These are phyloP conservation scores for Drechslerella coelobrocha DNA, from an alignment of 2,329 filamentous ascomycete genomes.

Conservation along the genomic window DNA sequence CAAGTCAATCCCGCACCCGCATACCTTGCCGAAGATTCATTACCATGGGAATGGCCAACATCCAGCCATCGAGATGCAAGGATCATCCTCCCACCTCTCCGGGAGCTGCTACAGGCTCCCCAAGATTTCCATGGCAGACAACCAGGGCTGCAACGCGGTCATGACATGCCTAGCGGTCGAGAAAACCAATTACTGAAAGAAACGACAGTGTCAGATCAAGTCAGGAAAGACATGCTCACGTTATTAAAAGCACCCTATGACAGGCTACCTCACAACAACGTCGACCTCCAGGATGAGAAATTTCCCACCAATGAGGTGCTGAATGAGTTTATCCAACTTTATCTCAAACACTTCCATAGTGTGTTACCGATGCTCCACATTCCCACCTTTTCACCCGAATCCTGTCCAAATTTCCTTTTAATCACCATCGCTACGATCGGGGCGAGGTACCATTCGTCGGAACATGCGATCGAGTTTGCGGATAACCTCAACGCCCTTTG, in stretches of 20 bases:
- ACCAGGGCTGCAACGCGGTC: constrained; percentile 30
- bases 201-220: constrained; percentile 50
- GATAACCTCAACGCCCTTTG: constrained; percentile 55
- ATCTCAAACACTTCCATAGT: constrained; percentile 56
- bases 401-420: constrained; percentile 53
- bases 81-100: constrained; percentile 54
- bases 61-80: constrained; percentile 52
- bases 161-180: constrained; percentile 30
- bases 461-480: constrained; percentile 54
- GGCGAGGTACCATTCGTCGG: constrained; percentile 54
- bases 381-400: constrained; percentile 53
- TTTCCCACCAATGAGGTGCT: constrained; percentile 55
- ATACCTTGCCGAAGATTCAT: constrained; percentile 52
- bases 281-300: constrained; percentile 51
- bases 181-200: constrained; percentile 34
- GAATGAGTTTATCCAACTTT: constrained; percentile 56
- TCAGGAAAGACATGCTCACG: constrained; percentile 54
- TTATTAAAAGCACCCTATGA: constrained; percentile 53
- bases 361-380: constrained; percentile 57
- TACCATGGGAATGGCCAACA: constrained; percentile 54
- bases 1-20: constrained; percentile 40
- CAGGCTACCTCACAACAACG: constrained; percentile 53
- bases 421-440: constrained; percentile 55
- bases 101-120: constrained; percentile 53
- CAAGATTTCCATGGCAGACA: constrained; percentile 48